phyloP scores from a whole-genome alignment of 306 rosid genomes.

The Cucumis hystrix region DNA sequence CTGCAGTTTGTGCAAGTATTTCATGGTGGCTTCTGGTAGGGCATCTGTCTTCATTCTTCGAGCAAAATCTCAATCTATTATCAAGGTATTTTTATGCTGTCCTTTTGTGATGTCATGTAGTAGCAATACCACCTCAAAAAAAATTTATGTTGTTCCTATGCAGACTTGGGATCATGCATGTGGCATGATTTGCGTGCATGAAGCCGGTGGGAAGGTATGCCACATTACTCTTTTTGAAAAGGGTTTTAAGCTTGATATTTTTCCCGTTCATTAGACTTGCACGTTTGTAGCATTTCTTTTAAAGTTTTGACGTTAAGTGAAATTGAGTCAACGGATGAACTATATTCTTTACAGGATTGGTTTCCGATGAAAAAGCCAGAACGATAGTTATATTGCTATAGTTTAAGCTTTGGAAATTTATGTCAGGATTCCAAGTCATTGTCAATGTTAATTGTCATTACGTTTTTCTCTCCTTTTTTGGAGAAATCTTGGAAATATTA shows the following conservation, averaged over 20 bases:
- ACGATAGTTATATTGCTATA: background rate
- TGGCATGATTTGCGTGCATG: conserved; percentile 47
- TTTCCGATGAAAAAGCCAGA: background rate
- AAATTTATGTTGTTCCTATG: background rate
- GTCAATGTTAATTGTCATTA: background rate
- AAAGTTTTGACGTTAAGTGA: background rate
- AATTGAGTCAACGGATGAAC: background rate
- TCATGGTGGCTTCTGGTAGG: conserved; percentile 45
- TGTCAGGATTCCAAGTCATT: background rate
- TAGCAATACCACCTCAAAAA: background rate
- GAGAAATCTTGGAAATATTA: background rate
- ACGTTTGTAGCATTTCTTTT: background rate
- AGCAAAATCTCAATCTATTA: conserved; percentile 16
- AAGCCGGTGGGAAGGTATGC: conserved; percentile 29
- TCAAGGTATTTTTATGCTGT: conserved; percentile 21
- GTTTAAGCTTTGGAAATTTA: background rate
- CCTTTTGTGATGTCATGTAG: background rate
- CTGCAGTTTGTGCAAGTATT: conserved; percentile 46
- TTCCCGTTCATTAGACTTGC: background rate
- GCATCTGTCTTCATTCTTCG: conserved; percentile 25
- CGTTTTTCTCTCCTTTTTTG: background rate
- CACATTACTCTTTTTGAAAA: background rate
- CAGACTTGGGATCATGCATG: conserved; percentile 54
- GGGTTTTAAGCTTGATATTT: background rate
- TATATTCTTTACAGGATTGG: background rate